phyloP scores from a whole-genome alignment of 2,329 filamentous ascomycete species.

The Penicillium janthinellum region DNA sequence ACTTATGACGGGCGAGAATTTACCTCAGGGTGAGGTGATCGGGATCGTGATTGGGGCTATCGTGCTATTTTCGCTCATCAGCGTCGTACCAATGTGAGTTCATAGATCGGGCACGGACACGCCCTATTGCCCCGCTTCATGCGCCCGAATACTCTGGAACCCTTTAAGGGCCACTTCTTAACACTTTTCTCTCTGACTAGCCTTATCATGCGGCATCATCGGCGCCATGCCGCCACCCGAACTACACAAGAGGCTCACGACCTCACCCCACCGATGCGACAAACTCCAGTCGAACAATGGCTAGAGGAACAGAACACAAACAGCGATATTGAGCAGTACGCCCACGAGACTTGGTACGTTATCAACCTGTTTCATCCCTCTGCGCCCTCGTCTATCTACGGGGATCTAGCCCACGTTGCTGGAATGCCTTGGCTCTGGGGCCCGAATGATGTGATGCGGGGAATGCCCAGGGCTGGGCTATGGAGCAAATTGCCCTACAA shows the following conservation, averaged over 20 bases:
- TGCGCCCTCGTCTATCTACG: neutral
- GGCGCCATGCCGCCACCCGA: constrained; percentile 18
- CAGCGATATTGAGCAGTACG: constrained; percentile 21
- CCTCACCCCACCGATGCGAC: constrained; percentile 9
- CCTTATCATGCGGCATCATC: constrained; percentile 28
- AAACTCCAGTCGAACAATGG: constrained; percentile 32
- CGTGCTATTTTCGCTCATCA: constrained; percentile 32
- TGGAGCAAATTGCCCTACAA: constrained; percentile 11
- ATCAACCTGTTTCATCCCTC: constrained; percentile 5
- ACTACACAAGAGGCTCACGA: constrained; percentile 4
- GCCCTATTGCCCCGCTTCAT: constrained; percentile 18
- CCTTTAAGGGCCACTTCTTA: constrained; percentile 4
- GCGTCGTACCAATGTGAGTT: constrained; percentile 35
- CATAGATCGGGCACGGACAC: constrained; percentile 10
- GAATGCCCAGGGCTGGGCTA: constrained; percentile 19
- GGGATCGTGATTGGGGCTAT: constrained; percentile 36
- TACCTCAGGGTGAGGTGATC: constrained; percentile 29
- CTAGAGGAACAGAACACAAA: constrained; percentile 28
- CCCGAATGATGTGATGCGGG: constrained; percentile 20
- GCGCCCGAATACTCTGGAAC: constrained; percentile 20
- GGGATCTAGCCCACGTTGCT: neutral
- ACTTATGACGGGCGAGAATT: constrained; percentile 25
- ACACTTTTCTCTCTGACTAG: constrained; percentile 15
- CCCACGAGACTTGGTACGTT: constrained; percentile 33
- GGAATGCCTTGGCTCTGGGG: constrained; percentile 18